Base-by-base conservation (phyloP, 2,329 filamentous ascomycete genomes). In the Amphichorda felina region DNA sequence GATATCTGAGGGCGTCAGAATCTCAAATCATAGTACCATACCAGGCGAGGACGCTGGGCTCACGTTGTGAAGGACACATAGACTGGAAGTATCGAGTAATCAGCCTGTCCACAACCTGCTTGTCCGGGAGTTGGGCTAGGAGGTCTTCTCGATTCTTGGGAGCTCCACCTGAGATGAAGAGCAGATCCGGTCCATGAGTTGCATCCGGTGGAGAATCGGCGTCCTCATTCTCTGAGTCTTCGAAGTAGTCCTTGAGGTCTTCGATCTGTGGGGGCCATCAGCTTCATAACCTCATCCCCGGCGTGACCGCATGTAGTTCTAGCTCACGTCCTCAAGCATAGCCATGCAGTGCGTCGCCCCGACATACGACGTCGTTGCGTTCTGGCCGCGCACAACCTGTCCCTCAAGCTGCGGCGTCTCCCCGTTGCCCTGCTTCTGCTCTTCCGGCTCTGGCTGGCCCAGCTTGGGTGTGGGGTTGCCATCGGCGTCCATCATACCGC, bases 331-430 rank as follows among this genome's bases (percentile, higher is more conserved):
- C 45, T 75, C 68, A 9, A 76, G 51, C 50, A 76, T 73, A 2
- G 72, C 72, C 56, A 74, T 67, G 43, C 70, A 74, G 40, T 76
- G 71, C 30, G 72, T 75, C 4, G 70, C 70, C 2, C 72, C 72
- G 4, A 76, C 63, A 42, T 73, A 76, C 4, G 63, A 70, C 29
- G 61, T 63, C 3, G 44, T 54, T 19, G 61, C 59, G 4, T 51
- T 45, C 15, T 68, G 63, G 69, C 51, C 62, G 64, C 50, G 61
- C 16, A 38, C 26, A n/a, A 38, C 36, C 22, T 34, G 30, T 11
- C 36, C 36, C 17, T 28, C 15, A 10, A 31, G 16, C 29, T 31
- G 16, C 29, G 17, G 14, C 29, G 16, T 10, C 16, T 10, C 16
- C 16, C 10, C 30, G 15, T 14, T 11, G 14, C 57, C 50, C 8